These are phyloP conservation scores for Mucor saturninus DNA, from an alignment of 371 early-diverging fungal genomes.

Conservation along the genomic window DNA sequence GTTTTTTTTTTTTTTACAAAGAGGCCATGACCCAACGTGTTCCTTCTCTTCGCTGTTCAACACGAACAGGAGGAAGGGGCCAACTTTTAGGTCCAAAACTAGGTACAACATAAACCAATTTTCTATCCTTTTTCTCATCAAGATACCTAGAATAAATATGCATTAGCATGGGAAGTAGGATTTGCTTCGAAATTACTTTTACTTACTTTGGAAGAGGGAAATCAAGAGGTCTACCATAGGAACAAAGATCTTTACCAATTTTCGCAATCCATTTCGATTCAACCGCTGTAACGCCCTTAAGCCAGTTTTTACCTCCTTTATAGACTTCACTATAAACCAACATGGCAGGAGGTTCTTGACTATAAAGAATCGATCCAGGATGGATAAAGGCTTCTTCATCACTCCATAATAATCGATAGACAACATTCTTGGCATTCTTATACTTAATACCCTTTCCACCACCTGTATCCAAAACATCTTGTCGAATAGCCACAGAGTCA, in stretches of 20 bases:
- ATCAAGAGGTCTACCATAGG: constrained; percentile 69
- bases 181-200: neutral
- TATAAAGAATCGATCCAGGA: constrained; percentile 69
- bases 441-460: constrained; percentile 47
- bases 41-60: constrained; percentile 67
- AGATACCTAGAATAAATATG: constrained; percentile 13
- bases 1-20: constrained; percentile 3
- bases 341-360: constrained; percentile 78
- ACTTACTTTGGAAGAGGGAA: constrained; percentile 69
- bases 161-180: neutral
- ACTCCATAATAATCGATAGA: constrained; percentile 85
- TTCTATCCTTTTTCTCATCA: constrained; percentile 63
- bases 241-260: constrained; percentile 68
- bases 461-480: constrained; percentile 69
- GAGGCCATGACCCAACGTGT: constrained; percentile 62
- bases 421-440: constrained; percentile 57
- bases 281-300: constrained; percentile 84
- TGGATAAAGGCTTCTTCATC: constrained; percentile 79
- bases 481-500: constrained; percentile 89
- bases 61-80: constrained; percentile 76
- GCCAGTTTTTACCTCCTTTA: constrained; percentile 60
- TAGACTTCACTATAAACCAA: constrained; percentile 75
- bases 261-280: constrained; percentile 81
- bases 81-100: constrained; percentile 79
- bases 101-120: constrained; percentile 72